Percentiles rank a stretch among this genome's conserved stretches.
Conservation (phyloP, 2,329 filamentous ascomycete species). For the Zymoseptoria pseudotritici region DNA sequence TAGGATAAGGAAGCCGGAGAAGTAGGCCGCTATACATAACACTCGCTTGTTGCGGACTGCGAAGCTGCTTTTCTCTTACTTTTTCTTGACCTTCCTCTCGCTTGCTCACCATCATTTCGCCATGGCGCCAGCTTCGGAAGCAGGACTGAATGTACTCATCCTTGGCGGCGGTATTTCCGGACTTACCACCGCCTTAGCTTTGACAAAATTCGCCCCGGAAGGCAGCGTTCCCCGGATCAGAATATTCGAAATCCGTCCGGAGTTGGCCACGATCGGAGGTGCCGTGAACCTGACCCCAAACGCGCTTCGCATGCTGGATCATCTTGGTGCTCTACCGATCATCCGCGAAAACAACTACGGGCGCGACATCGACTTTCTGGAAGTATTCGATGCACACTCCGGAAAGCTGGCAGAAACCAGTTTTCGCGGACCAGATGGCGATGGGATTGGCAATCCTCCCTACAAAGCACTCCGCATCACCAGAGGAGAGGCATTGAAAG, state of each 20-base stretch:
- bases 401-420: constrained; percentile 37
- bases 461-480: constrained; percentile 40
- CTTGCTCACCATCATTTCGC: background rate
- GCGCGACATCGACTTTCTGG: constrained; percentile 36
- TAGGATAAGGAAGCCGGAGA: background rate
- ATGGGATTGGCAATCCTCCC: constrained; percentile 38
- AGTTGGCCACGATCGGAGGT: constrained; percentile 40
- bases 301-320: constrained; percentile 35
- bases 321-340: constrained; percentile 29
- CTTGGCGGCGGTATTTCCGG: constrained; percentile 48
- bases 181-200: constrained; percentile 43
- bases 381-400: constrained; percentile 41
- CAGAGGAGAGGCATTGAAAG: constrained; percentile 37
- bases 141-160: constrained; percentile 38
- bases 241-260: constrained; percentile 43
- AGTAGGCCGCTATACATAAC: background rate
- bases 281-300: constrained; percentile 44
- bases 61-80: background rate
- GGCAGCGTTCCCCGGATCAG: constrained; percentile 34
- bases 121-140: constrained; percentile 25
- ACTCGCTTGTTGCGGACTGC: background rate
- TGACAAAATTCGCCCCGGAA: constrained; percentile 37
- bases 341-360: constrained; percentile 36
- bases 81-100: background rate
- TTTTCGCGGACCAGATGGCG: constrained; percentile 36